phyloP scores from a whole-genome alignment of 2,329 filamentous ascomycete species.

The Westerdykella sp. region DNA sequence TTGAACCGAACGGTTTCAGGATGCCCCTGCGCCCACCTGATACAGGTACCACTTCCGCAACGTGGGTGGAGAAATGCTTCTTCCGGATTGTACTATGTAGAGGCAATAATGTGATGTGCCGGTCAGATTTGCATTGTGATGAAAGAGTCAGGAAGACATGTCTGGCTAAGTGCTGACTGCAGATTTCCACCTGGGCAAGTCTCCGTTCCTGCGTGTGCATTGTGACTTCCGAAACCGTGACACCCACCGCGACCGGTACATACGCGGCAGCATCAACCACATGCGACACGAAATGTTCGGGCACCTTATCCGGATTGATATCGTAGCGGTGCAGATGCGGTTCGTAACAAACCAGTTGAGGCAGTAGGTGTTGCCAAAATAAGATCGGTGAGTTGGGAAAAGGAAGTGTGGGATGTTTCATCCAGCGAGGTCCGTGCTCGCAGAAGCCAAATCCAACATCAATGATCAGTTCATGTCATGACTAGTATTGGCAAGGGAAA shows the following conservation, averaged over 20 bases:
- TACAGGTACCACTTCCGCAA: constrained; percentile 13
- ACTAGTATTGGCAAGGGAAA: too few species aligned
- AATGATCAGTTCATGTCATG: too few species aligned
- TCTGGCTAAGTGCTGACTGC: neutral
- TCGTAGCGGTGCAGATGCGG: too few species aligned
- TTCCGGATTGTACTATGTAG: neutral
- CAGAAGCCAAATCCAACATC: too few species aligned
- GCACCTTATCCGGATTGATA: too few species aligned
- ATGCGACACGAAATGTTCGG: too few species aligned
- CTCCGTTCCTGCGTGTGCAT: constrained; percentile 6
- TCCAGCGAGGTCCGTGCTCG: too few species aligned
- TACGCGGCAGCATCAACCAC: neutral
- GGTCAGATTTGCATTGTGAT: neutral
- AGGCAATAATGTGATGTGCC: too few species aligned
- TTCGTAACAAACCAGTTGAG: too few species aligned
- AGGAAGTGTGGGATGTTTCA: too few species aligned
- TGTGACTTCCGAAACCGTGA: constrained; percentile 10
- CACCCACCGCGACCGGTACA: constrained; percentile 5
- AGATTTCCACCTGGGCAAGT: constrained; percentile 2
- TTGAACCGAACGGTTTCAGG: constrained; percentile 11
- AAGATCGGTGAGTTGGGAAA: too few species aligned
- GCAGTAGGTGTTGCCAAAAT: too few species aligned
- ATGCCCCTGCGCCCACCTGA: constrained; percentile 11
- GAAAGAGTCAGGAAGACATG: neutral
- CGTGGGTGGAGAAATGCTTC: constrained; percentile 1